phyloP scores from a whole-genome alignment of 768 basidiomycete genomes.

The Hericium erinaceus region DNA sequence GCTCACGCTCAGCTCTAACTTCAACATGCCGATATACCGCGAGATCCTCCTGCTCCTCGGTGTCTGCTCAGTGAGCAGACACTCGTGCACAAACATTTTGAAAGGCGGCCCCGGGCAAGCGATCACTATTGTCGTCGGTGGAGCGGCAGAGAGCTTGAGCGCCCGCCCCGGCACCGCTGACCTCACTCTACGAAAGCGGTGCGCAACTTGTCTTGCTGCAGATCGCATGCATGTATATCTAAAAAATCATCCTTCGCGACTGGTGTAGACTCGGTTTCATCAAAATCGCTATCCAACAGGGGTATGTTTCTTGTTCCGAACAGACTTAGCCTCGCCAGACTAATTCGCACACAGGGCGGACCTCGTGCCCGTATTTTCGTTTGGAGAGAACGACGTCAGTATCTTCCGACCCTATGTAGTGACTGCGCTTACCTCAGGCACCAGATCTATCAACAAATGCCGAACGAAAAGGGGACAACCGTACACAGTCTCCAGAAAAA shows the following conservation, averaged over 20 bases:
- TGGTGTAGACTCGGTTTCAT: constrained; percentile 77
- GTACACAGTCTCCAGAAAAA: constrained; percentile 80
- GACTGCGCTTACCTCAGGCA: neutral
- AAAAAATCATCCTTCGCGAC: neutral
- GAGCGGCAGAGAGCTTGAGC: constrained; percentile 88
- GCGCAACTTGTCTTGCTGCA: constrained; percentile 10
- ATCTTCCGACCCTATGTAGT: neutral
- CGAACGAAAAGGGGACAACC: constrained; percentile 87
- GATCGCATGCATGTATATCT: neutral
- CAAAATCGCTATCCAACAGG: constrained; percentile 85
- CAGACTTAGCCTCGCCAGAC: no score
- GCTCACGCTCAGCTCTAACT: constrained; percentile 84
- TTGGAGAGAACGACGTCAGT: constrained; percentile 95
- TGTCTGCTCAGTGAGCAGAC: constrained; percentile 86
- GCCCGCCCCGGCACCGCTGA: constrained; percentile 97
- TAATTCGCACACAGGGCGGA: constrained; percentile 54
- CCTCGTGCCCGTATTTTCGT: constrained; percentile 95
- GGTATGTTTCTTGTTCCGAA: constrained; percentile 33
- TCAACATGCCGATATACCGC: constrained; percentile 86
- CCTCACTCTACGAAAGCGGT: constrained; percentile 69
- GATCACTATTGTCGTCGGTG: constrained; percentile 93
- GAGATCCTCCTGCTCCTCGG: constrained; percentile 84
- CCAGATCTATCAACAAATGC: constrained; percentile 95
- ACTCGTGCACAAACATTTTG: constrained; percentile 85
- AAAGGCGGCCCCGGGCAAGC: constrained; percentile 35